These are phyloP conservation scores for Scutellaria galericulata DNA, from an alignment of 257 asterid species.

Conservation along the genomic window DNA sequence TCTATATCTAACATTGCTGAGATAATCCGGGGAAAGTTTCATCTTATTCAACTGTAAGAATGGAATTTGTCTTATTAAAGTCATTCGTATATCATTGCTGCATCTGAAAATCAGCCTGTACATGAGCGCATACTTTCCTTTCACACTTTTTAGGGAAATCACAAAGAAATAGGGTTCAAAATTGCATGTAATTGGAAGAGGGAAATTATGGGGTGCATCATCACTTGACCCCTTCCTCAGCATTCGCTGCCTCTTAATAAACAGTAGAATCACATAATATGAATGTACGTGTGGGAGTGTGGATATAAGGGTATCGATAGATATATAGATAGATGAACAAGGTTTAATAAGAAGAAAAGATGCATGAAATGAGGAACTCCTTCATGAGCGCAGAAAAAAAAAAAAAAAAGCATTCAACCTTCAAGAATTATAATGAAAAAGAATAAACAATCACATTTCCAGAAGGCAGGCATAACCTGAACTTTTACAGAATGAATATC, in stretches of 20 bases:
- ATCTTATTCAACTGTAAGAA: constrained; percentile 20
- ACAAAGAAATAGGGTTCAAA: neutral
- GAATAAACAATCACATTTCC: constrained; percentile 29
- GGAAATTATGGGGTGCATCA: neutral
- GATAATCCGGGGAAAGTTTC: neutral
- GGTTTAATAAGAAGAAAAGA: neutral
- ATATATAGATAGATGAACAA: neutral
- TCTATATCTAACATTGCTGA: constrained; percentile 7
- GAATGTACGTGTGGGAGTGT: too few relatives aligned
- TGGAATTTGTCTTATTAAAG: constrained; percentile 4
- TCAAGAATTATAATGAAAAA: constrained; percentile 17
- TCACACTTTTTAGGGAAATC: neutral
- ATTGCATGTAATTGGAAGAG: neutral
- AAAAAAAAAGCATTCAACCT: constrained; percentile 27
- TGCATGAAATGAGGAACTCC: constrained; percentile 22
- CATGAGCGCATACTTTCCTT: neutral
- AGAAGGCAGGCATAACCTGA: constrained; percentile 39
- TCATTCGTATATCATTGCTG: constrained; percentile 4
- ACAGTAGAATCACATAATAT: neutral
- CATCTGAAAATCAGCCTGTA: constrained; percentile 2
- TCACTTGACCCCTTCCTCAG: neutral
- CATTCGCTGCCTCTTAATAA: neutral
- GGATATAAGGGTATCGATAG: neutral
- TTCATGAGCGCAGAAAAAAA: constrained; percentile 26
- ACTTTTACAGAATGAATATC: constrained; percentile 36